Evolutionary conservation across 306 rosid species (phyloP).

Genomic region (Malus orientalis): DNA sequence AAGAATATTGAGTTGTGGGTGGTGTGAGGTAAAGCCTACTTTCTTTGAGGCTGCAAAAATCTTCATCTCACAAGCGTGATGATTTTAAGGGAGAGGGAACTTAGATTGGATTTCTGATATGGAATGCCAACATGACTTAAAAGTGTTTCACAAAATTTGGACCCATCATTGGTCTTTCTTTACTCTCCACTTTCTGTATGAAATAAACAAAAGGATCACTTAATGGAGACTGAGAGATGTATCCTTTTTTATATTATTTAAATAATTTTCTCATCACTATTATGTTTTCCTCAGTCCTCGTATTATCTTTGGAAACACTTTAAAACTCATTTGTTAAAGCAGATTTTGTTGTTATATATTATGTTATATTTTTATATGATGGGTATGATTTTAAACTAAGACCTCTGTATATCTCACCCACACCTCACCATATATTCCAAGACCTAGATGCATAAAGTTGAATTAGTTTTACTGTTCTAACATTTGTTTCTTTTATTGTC

Average conservation of each 20-base stretch:
- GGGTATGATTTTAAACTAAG: not conserved
- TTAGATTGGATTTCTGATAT: not conserved
- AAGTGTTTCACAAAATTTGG: not conserved
- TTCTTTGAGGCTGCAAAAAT: not conserved
- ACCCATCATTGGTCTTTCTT: not conserved
- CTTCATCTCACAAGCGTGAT: not conserved
- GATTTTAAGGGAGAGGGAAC: not conserved
- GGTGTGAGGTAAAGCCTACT: not conserved
- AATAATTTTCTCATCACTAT: not conserved
- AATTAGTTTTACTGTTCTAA: not conserved
- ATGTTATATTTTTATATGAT: not conserved
- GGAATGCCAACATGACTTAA: not conserved
- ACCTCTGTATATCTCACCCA: not conserved
- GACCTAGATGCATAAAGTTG: not conserved
- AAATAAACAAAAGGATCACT: not conserved
- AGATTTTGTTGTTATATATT: not conserved
- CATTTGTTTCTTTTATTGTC: not conserved
- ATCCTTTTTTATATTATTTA: not conserved
- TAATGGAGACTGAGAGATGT: not conserved
- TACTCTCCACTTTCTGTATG: not conserved
- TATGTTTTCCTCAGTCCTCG: not conserved
- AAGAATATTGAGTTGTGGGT: not conserved
- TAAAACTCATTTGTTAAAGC: not conserved
- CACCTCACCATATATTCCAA: not conserved
- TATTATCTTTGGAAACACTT: not conserved